Evolutionary conservation across 768 basidiomycete species (phyloP).

Genomic region (Galerina marginata): DNA sequence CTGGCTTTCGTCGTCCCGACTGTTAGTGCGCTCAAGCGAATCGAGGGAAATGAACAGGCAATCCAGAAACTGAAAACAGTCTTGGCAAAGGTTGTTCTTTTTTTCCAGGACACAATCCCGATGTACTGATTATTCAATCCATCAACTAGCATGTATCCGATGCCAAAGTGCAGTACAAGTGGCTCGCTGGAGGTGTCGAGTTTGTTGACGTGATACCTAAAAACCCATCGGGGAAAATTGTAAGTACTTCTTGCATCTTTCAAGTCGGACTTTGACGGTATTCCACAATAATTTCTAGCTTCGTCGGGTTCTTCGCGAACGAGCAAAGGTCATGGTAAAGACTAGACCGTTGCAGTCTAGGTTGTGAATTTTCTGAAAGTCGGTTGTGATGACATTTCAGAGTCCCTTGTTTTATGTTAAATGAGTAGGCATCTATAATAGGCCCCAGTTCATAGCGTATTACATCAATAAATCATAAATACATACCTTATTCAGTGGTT

Average conservation of each 20-base stretch:
- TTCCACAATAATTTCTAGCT: conserved; percentile 32
- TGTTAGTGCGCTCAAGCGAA: conserved; percentile 42
- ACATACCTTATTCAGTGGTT: no score
- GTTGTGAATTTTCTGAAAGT: conserved; percentile 10
- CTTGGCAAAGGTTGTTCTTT: conserved; percentile 57
- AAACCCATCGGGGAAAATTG: conserved; percentile 74
- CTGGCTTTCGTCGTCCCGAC: conserved; percentile 69
- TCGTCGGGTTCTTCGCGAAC: conserved; percentile 57
- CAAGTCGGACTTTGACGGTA: not conserved
- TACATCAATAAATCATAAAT: no score
- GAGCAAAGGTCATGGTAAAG: conserved; percentile 39
- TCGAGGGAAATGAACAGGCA: conserved; percentile 36
- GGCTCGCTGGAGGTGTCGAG: conserved; percentile 63
- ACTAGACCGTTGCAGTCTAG: conserved; percentile 15
- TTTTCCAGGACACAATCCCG: not conserved
- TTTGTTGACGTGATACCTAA: conserved; percentile 69
- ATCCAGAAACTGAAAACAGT: conserved; percentile 44
- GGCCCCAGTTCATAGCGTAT: no score
- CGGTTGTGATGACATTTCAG: no score
- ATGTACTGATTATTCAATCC: not conserved
- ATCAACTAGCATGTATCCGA: conserved; percentile 57
- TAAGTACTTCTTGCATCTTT: conserved; percentile 32
- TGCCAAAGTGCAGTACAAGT: conserved; percentile 64
- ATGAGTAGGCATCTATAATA: not conserved
- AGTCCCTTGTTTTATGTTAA: not conserved